A percentile compares a stretch with the other conserved stretches of the same genome.
Evolutionary conservation across 2,329 filamentous ascomycete genomes (phyloP).

Genomic region (Fusarium pseudocircinatum): DNA sequence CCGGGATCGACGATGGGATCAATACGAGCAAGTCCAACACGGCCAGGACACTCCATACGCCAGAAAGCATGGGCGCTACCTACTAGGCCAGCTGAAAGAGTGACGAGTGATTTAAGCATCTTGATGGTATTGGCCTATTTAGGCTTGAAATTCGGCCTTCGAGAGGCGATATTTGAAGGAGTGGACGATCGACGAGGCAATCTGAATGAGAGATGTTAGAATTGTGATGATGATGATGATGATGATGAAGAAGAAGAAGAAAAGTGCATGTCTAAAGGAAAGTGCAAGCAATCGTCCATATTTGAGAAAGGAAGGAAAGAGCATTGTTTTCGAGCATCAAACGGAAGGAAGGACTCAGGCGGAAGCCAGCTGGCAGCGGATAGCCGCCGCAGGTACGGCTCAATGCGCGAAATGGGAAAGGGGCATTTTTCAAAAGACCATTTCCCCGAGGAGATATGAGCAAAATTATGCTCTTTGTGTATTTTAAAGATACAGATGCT

Average conservation of each 20-base stretch:
- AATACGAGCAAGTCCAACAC: conserved; percentile 74
- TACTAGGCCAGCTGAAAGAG: conserved; percentile 48
- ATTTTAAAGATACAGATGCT: background rate
- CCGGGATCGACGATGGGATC: conserved; percentile 79
- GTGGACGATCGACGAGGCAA: conserved; percentile 49
- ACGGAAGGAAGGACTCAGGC: conserved; percentile 17
- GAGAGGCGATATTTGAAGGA: conserved; percentile 41
- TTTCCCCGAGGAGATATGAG: background rate
- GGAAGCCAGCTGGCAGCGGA: conserved; percentile 18
- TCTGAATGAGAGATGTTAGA: conserved; percentile 42
- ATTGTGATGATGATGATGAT: background rate
- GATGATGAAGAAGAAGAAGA: too few species aligned
- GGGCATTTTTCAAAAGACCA: background rate
- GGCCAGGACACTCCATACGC: conserved; percentile 85
- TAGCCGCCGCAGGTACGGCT: conserved; percentile 13
- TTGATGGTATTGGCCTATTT: conserved; percentile 35
- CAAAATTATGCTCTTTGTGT: background rate
- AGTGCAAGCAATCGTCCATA: background rate
- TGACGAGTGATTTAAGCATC: conserved; percentile 49
- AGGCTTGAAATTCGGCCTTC: conserved; percentile 32
- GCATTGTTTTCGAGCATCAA: conserved; percentile 12
- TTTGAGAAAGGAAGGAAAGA: conserved; percentile 7
- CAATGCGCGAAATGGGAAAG: conserved; percentile 8
- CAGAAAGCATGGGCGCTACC: conserved; percentile 75
- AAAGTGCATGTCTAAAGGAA: background rate